A percentile compares a stretch with the other conserved stretches of the same genome.
phyloP scores from a whole-genome alignment of 768 basidiomycete species.

The Trametes cingulata region DNA sequence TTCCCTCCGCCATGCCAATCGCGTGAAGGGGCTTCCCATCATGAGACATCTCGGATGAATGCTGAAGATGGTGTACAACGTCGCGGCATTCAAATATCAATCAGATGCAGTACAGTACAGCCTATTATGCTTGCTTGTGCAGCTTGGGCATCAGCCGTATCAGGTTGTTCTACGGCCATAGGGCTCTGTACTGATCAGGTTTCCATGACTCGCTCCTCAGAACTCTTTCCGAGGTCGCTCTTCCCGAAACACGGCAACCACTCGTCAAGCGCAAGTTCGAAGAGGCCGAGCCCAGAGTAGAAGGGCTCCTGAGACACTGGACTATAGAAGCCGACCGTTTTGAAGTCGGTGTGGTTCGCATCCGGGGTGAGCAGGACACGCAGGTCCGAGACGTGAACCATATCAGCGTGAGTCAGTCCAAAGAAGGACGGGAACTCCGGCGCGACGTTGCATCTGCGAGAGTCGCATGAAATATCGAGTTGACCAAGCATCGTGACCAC shows the following conservation, averaged over 20 bases:
- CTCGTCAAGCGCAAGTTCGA: constrained; percentile 47
- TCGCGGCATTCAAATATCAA: too few relatives aligned
- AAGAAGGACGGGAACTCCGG: constrained; percentile 42
- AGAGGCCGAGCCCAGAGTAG: constrained; percentile 48
- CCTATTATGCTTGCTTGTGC: too few relatives aligned
- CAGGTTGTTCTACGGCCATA: too few relatives aligned
- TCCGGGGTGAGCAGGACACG: constrained; percentile 48
- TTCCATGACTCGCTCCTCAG: background rate
- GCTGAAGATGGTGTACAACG: too few relatives aligned
- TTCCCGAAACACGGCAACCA: constrained; percentile 48
- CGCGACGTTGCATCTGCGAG: constrained; percentile 40
- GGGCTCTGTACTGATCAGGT: too few relatives aligned
- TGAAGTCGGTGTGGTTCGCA: constrained; percentile 48
- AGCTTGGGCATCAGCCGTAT: too few relatives aligned
- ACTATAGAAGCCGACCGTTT: constrained; percentile 52
- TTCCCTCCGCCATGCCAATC: background rate
- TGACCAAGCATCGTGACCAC: background rate
- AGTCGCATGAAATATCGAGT: background rate
- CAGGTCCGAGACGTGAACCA: constrained; percentile 54
- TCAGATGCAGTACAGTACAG: too few relatives aligned
- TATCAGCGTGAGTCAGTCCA: constrained; percentile 45
- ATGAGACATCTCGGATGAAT: too few relatives aligned
- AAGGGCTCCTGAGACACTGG: constrained; percentile 48
- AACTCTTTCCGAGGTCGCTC: background rate
- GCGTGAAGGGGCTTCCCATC: too few relatives aligned